Evolutionary conservation across 2,329 filamentous ascomycete genomes (phyloP).

Genomic region (Epichloe bromicola): DNA sequence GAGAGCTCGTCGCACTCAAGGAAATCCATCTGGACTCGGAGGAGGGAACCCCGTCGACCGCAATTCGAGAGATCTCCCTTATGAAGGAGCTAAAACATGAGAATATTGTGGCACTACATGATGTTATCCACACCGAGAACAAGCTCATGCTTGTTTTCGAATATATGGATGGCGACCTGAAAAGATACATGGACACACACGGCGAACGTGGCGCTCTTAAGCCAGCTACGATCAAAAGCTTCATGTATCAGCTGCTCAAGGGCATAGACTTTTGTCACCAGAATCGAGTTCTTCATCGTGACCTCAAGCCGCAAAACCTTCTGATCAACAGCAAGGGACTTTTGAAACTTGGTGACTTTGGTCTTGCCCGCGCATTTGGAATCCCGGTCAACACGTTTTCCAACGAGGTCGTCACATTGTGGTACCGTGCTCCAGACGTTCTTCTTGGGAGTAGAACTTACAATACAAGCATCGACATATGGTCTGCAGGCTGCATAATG

Average conservation of each 20-base stretch:
- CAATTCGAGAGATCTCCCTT: slow-evolving; percentile 93
- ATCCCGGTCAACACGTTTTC: slow-evolving; percentile 98
- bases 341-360: slow-evolving; percentile 89
- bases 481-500: slow-evolving; percentile 99
- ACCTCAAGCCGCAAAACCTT: slow-evolving; percentile 91
- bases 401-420: slow-evolving; percentile 93
- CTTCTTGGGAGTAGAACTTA: slow-evolving; percentile 89
- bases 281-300: slow-evolving; percentile 88
- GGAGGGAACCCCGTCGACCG: slow-evolving; percentile 92
- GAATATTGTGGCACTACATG: slow-evolving; percentile 92
- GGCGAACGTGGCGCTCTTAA: slow-evolving; percentile 84
- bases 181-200: slow-evolving; percentile 95
- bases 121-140: slow-evolving; percentile 99
- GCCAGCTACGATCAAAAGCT: slow-evolving; percentile 86
- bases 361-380: slow-evolving; percentile 84
- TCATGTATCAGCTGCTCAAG: slow-evolving; percentile 94
- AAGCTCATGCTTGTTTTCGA: slow-evolving; percentile 99
- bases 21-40: slow-evolving; percentile 98
- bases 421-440: slow-evolving; percentile 95
- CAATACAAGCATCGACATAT: slow-evolving; percentile 99
- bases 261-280: slow-evolving; percentile 98
- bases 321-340: slow-evolving; percentile 87
- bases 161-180: slow-evolving; percentile 96
- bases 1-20: slow-evolving; percentile 91
- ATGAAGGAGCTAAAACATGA: slow-evolving; percentile 99